A percentile compares a stretch with the other conserved stretches of the same genome.
Evolutionary conservation across 306 rosid species (phyloP).

Genomic region (Alnus glutinosa): DNA sequence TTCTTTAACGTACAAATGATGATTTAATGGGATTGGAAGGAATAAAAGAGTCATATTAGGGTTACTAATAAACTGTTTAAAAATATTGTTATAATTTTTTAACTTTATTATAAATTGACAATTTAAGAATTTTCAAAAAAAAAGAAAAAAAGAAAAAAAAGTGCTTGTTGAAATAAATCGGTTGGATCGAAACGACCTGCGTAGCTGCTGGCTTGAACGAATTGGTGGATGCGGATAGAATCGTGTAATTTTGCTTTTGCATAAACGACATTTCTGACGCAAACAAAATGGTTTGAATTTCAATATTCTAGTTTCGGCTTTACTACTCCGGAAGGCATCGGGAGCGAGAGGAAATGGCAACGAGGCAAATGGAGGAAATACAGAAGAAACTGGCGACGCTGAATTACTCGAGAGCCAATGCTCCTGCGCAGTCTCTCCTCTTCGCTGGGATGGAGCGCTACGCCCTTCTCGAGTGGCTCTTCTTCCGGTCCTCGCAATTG

Average conservation of each 20-base stretch:
- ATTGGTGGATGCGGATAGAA: too few relatives aligned
- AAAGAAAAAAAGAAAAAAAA: too few relatives aligned
- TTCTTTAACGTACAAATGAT: too few relatives aligned
- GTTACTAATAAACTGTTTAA: too few relatives aligned
- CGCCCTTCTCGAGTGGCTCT: slow-evolving; percentile 95
- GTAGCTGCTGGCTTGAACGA: too few relatives aligned
- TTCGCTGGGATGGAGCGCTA: slow-evolving; percentile 99
- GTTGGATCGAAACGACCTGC: not conserved
- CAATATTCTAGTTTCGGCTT: not conserved
- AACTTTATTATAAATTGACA: too few relatives aligned
- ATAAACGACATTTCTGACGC: too few relatives aligned
- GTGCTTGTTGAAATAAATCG: not conserved
- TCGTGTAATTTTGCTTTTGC: too few relatives aligned
- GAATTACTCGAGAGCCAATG: slow-evolving; percentile 83
- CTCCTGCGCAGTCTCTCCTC: slow-evolving; percentile 89
- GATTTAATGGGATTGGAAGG: too few relatives aligned
- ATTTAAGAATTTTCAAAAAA: too few relatives aligned
- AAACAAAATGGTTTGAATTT: not conserved
- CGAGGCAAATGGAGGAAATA: slow-evolving; percentile 94
- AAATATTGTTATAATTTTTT: too few relatives aligned
- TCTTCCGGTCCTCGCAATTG: slow-evolving; percentile 62
- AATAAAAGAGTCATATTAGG: too few relatives aligned
- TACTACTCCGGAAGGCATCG: not conserved
- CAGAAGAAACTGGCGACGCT: slow-evolving; percentile 70
- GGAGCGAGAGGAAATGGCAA: slow-evolving; percentile 54